Conservation (phyloP, 768 basidiomycete genomes). For the Fomitopsis pulvina region DNA sequence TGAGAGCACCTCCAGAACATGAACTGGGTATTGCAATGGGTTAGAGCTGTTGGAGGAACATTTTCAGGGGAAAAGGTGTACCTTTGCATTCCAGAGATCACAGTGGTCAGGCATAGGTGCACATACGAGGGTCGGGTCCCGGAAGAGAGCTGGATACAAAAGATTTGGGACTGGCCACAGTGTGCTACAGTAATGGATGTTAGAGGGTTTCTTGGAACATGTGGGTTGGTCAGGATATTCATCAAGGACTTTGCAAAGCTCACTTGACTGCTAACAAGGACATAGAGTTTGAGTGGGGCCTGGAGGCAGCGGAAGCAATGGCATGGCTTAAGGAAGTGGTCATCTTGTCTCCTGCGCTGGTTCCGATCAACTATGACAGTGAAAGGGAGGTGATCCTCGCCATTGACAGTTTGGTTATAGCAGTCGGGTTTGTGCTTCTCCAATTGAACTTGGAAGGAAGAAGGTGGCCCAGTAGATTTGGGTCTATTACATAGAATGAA, state of each 20-base stretch:
- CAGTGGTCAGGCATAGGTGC: conserved; percentile 33
- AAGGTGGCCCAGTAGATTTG: conserved; percentile 25
- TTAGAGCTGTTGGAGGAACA: conserved; percentile 22
- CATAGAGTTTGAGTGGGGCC: conserved; percentile 11
- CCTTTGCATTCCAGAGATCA: background rate
- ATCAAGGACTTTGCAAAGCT: conserved; percentile 13
- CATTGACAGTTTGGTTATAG: conserved; percentile 10
- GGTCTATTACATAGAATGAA: conserved; percentile 30
- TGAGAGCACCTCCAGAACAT: conserved; percentile 32
- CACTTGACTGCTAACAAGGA: conserved; percentile 12
- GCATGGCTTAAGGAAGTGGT: conserved; percentile 13
- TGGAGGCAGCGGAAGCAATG: conserved; percentile 8
- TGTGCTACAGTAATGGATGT: conserved; percentile 9
- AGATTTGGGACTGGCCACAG: conserved; percentile 19
- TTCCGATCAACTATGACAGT: conserved; percentile 15
- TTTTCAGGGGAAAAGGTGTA: conserved; percentile 6
- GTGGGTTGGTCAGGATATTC: conserved; percentile 9
- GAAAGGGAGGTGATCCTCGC: conserved; percentile 11
- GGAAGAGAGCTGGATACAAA: conserved; percentile 19
- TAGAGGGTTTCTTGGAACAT: no score
- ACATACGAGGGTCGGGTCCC: conserved; percentile 27
- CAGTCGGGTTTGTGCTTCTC: conserved; percentile 1
- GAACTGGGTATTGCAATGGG: conserved; percentile 27
- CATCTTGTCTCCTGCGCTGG: conserved; percentile 1
- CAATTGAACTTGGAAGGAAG: conserved; percentile 7